These are phyloP conservation scores for Calycina herbarum DNA, from an alignment of 2,329 filamentous ascomycete species.

Conservation along the genomic window DNA sequence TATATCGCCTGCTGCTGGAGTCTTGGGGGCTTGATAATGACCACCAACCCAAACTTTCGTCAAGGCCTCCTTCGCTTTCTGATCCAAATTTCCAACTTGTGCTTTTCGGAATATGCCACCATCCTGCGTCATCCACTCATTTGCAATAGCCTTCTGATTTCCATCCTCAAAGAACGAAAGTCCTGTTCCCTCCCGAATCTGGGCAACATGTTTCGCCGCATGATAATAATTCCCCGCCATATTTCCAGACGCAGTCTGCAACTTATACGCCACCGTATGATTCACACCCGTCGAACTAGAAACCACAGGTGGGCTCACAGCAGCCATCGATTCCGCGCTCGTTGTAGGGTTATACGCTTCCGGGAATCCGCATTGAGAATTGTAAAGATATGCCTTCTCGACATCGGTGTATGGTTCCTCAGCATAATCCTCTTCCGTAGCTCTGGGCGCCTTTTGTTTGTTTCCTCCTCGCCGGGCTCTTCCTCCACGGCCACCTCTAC, in stretches of 20 bases:
- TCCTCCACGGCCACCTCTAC: slow-evolving; percentile 16
- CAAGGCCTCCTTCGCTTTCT: slow-evolving; percentile 26
- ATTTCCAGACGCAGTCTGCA: slow-evolving; percentile 32
- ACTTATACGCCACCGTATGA: slow-evolving; percentile 31
- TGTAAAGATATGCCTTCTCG: slow-evolving; percentile 29
- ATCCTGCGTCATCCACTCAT: slow-evolving; percentile 17
- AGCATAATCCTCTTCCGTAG: slow-evolving; percentile 16
- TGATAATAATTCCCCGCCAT: slow-evolving; percentile 17
- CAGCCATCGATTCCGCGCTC: slow-evolving; percentile 23
- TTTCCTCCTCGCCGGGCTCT: slow-evolving; percentile 36
- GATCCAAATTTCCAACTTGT: slow-evolving; percentile 15
- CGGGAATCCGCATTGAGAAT: slow-evolving; percentile 29
- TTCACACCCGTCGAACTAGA: slow-evolving; percentile 27
- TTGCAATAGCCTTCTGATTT: slow-evolving; percentile 25
- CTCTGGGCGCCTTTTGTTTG: slow-evolving; percentile 13
- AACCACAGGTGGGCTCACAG: slow-evolving; percentile 29
- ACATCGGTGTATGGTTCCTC: slow-evolving; percentile 25
- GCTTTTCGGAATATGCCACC: slow-evolving; percentile 2
- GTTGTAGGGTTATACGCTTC: slow-evolving; percentile 32
- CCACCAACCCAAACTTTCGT: slow-evolving; percentile 34
- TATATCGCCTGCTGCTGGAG: slow-evolving; percentile 27
- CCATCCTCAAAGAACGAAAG: slow-evolving; percentile 32
- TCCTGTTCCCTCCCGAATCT: slow-evolving; percentile 25
- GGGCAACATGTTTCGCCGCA: slow-evolving; percentile 24
- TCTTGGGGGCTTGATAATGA: slow-evolving; percentile 30